Conservation (phyloP, 139 green algal genomes). For the Prasinococcaceae sp. region DNA sequence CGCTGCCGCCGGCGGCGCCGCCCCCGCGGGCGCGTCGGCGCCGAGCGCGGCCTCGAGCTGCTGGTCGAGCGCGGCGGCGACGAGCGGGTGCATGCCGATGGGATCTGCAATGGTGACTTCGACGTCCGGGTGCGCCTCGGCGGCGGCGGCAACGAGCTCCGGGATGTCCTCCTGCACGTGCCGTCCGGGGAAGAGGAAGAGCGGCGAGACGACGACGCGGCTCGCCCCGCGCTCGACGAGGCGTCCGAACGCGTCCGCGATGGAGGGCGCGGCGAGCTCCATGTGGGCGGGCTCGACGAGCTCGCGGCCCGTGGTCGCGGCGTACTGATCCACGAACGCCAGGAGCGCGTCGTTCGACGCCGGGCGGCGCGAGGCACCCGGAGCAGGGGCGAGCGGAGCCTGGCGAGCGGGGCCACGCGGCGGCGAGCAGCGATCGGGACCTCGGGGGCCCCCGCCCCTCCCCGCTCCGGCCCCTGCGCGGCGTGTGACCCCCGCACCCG, state of each 20-base stretch:
- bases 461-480: too few relatives aligned
- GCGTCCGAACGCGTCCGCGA: slow-evolving; percentile 9
- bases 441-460: too few relatives aligned
- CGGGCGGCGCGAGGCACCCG: too few relatives aligned
- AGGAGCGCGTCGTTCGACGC: too few relatives aligned
- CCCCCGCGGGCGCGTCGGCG: too few relatives aligned
- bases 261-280: slow-evolving; percentile 18
- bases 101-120: slow-evolving; percentile 9
- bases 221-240: slow-evolving; percentile 13
- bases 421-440: too few relatives aligned
- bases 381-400: too few relatives aligned
- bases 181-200: slow-evolving; percentile 18
- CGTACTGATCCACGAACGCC: too few relatives aligned
- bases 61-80: slow-evolving; percentile 7
- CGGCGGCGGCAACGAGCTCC: slow-evolving; percentile 9
- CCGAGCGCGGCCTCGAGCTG: too few relatives aligned
- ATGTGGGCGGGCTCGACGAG: slow-evolving; percentile 23
- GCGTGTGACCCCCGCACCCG: too few relatives aligned
- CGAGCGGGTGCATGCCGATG: slow-evolving; percentile 16
- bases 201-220: slow-evolving; percentile 9
- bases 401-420: too few relatives aligned
- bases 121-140: slow-evolving; percentile 9
- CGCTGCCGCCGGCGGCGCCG: too few relatives aligned
- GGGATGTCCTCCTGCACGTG: slow-evolving; percentile 24
- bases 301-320: not conserved